Conservation (phyloP, 1,284 basidiomycete species). For the Apiotrichum gamsii region DNA sequence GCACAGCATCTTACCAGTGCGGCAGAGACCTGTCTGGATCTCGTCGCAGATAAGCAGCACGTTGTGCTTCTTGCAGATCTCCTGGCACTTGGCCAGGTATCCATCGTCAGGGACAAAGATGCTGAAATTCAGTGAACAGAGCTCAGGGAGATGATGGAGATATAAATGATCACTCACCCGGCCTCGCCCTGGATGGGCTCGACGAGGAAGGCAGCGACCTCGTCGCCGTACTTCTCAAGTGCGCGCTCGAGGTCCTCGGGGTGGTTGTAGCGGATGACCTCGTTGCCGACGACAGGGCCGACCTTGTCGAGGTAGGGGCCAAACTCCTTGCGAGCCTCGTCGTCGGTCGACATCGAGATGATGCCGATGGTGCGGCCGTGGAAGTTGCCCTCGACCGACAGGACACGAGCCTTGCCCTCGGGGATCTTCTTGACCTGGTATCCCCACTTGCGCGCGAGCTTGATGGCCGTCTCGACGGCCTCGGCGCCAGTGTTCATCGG, state of each 20-base stretch:
- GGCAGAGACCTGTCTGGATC: conserved; percentile 71
- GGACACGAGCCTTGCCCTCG: conserved; percentile 77
- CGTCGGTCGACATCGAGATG: conserved; percentile 92
- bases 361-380: conserved; percentile 90
- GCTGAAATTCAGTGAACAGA: conserved; percentile 45
- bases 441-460: conserved; percentile 82
- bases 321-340: conserved; percentile 77
- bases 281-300: conserved; percentile 59
- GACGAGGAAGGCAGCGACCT: conserved; percentile 87
- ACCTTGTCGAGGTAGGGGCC: conserved; percentile 84
- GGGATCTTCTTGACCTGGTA: conserved; percentile 80
- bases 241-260: conserved; percentile 76
- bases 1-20: conserved; percentile 56
- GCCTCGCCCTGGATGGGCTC: conserved; percentile 99
- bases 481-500: conserved; percentile 99
- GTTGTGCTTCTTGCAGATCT: conserved; percentile 87
- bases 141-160: not conserved
- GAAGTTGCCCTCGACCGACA: conserved; percentile 87
- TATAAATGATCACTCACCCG: conserved; percentile 63
- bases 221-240: conserved; percentile 71
- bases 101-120: conserved; percentile 89
- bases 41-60: conserved; percentile 95
- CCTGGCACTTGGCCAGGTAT: conserved; percentile 71
- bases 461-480: conserved; percentile 81
- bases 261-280: conserved; percentile 70